These are phyloP conservation scores for Russula abietina DNA, from an alignment of 768 basidiomycete genomes.

Conservation along the genomic window DNA sequence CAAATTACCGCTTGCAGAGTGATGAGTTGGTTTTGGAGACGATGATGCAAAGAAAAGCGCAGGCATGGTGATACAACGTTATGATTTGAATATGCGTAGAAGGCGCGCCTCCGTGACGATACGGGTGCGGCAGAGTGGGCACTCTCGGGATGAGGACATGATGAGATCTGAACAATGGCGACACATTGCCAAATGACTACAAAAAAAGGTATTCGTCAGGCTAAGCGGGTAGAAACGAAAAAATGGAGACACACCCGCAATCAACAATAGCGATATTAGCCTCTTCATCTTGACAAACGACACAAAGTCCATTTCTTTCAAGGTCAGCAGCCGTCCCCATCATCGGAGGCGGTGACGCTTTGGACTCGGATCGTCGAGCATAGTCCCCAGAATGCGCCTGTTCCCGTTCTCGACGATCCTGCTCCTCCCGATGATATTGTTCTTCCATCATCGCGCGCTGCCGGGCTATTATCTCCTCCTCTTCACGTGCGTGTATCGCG, in stretches of 20 bases:
- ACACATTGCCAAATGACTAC: constrained; percentile 78
- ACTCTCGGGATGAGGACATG: constrained; percentile 76
- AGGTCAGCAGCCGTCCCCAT: constrained; percentile 30
- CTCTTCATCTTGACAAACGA: constrained; percentile 91
- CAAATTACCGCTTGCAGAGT: background rate
- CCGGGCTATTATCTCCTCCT: constrained; percentile 23
- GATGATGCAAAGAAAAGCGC: background rate
- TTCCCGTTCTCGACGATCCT: constrained; percentile 26
- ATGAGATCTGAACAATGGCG: constrained; percentile 71
- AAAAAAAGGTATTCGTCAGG: background rate
- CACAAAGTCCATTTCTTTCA: constrained; percentile 76
- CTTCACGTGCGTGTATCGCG: constrained; percentile 33
- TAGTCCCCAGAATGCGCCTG: background rate
- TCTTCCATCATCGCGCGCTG: constrained; percentile 28
- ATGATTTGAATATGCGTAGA: constrained; percentile 66
- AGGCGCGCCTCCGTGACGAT: constrained; percentile 80
- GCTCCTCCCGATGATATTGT: constrained; percentile 28
- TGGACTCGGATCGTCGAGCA: constrained; percentile 18
- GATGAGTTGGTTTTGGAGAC: background rate
- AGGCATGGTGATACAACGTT: background rate
- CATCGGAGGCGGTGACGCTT: constrained; percentile 29
- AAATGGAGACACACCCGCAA: constrained; percentile 66
- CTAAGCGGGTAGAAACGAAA: background rate
- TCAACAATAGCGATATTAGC: constrained; percentile 91
- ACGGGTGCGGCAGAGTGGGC: constrained; percentile 83